These are phyloP conservation scores for Linum trigynum DNA, from an alignment of 345 rosid species.

Conservation along the genomic window DNA sequence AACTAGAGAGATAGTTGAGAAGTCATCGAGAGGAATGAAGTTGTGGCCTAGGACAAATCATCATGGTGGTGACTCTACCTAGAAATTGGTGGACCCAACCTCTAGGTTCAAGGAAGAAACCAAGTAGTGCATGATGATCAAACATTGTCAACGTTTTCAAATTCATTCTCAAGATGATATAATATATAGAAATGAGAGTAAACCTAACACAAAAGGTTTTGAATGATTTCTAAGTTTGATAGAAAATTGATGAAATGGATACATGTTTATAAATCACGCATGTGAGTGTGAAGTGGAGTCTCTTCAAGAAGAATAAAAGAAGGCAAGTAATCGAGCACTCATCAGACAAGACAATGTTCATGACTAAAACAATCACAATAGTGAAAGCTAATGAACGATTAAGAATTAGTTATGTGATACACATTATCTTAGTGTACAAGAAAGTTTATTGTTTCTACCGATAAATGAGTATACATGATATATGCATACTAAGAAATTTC, in stretches of 20 bases:
- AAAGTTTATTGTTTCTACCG: neutral
- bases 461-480: neutral
- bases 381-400: neutral
- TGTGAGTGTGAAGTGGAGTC: conserved; percentile 5
- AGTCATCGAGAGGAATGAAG: conserved; percentile 5
- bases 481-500: conserved; percentile 4
- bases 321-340: neutral
- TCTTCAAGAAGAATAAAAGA: conserved; percentile 2
- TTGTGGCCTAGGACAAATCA: neutral
- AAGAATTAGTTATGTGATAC: neutral
- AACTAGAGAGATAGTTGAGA: neutral
- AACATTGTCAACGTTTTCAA: no score
- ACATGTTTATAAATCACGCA: conserved; percentile 1
- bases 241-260: neutral
- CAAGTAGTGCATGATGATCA: neutral
- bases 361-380: neutral
- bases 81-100: no score
- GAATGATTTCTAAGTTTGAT: conserved; percentile 3
- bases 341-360: conserved; percentile 1
- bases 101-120: neutral
- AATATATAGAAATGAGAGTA: neutral
- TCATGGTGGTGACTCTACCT: no score
- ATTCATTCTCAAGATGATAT: conserved; percentile 3
- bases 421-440: neutral
- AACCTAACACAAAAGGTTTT: neutral